Evolutionary conservation across 306 rosid genomes (phyloP), one percentile per base, ranked within the genome.

Genomic region (Mucuna pruriens): DNA sequence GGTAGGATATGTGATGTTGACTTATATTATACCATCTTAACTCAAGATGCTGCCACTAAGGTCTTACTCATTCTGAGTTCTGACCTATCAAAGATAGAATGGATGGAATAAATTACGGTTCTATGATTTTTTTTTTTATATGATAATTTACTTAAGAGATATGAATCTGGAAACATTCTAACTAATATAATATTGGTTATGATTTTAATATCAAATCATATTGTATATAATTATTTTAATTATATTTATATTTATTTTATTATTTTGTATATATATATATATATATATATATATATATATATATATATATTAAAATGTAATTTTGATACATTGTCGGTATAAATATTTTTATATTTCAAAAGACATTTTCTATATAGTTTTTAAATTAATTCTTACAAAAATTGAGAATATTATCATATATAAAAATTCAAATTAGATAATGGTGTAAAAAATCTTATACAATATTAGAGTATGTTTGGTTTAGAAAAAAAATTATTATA

Each of bases 1-100:
- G 13, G 58, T 26, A 36, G n/a, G 19, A 61, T 10, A 79, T 48
- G 13, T 49, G 68, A 81, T 64, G 84, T 63, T 67, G 36, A 52
- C 80, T 64, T 51, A 15, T 55, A 42, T 40, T 29, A 64, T 52
- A 70, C 71, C 64, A 57, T 26, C 25, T 42, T 70, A 33, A 15
- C 19, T 3, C 3, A 79, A 68, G 60, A 68, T 23, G 69, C 19
- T 52, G 1, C 33, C 25, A 22, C 10, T 25, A 23, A 39, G 82
- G 23, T 67, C 16, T 78, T 78, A 36, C 51, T 64, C 82, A 19
- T 54, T 7, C 61, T 0, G 13, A 7, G 66, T 48, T 46, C 63
- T 34, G 45, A 48, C 64, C 42, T 60, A 15, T 38, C 15, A 38
- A 20, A 40, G 33, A 72, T 34, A 17, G 20, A 65, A 9, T 2